These are phyloP conservation scores for Candolleomyces efflorescens DNA, from an alignment of 768 basidiomycete species.

Conservation along the genomic window DNA sequence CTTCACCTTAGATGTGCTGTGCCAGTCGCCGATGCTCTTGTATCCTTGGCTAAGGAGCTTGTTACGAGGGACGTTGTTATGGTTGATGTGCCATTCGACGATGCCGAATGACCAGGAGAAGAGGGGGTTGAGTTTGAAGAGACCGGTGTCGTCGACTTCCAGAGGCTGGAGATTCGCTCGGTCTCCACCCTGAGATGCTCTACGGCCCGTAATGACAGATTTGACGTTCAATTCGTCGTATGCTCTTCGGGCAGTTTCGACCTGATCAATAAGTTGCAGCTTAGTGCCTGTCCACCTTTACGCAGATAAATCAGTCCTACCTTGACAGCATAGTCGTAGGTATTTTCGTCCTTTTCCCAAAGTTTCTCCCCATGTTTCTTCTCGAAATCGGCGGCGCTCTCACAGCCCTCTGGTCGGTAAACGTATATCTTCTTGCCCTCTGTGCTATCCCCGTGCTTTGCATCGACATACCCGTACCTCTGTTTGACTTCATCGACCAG, in stretches of 20 bases:
- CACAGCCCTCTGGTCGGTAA: conserved; percentile 73
- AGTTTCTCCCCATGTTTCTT: conserved; percentile 69
- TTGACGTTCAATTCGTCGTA: conserved; percentile 76
- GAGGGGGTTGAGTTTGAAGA: conserved; percentile 93
- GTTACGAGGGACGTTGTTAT: conserved; percentile 84
- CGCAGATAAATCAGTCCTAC: conserved; percentile 32
- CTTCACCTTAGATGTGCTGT: conserved; percentile 74
- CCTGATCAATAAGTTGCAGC: conserved; percentile 49
- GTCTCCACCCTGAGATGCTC: conserved; percentile 91
- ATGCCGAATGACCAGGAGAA: conserved; percentile 82
- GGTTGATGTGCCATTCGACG: conserved; percentile 81
- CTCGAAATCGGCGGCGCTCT: conserved; percentile 72
- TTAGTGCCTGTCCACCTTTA: neutral
- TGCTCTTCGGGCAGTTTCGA: conserved; percentile 88
- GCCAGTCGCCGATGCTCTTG: conserved; percentile 96
- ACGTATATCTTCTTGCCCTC: conserved; percentile 45
- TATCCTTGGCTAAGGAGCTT: conserved; percentile 87
- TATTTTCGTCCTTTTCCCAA: conserved; percentile 85
- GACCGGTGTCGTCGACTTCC: conserved; percentile 85
- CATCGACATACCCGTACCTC: conserved; percentile 56
- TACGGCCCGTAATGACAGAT: conserved; percentile 91
- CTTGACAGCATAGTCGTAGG: conserved; percentile 92
- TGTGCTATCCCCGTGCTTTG: neutral
- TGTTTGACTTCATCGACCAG: conserved; percentile 79
- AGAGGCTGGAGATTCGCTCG: conserved; percentile 78